Evolutionary conservation across 192 early-diverging fungal species (phyloP), one percentile per base, ranked within the genome.

Genomic region (Coemansia sp.): DNA sequence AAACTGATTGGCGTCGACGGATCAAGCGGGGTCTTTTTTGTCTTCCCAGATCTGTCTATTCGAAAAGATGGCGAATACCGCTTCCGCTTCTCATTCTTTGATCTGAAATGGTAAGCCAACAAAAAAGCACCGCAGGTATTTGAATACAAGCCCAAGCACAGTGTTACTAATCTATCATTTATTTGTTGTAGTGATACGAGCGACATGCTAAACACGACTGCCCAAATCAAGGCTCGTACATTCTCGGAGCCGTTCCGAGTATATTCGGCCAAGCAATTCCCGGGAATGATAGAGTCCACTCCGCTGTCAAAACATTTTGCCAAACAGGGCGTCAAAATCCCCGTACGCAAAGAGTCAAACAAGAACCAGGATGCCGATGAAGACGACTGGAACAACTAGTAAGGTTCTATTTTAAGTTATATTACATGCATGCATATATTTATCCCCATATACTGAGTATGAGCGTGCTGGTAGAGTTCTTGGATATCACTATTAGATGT

Each of bases 261-360:
- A 42, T 91, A 87, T 60, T 90, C 89, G 34, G 91, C 90, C 36
- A 92, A 92, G 59, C 85, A 87, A 73, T 92, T 92, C 66, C 91
- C 91, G 0, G 91, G 91, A 0, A 91, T 92, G 89, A 91, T 88
- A 12, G 91, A 90, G 68, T 92, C 90, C 0, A 92, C 90, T 0
- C 68, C 76, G 32, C 75, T 92, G 0, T 92, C 91, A 7, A 92
- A 88, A 68, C 86, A 86, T 55, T 90, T 92, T 76, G 87, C 89
- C 19, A 86, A 84, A 46, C 91, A 92, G 62, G 90, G 90, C 1
- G 89, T 91, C 68, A 92, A 92, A 63, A 91, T 92, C 29, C 86
- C 90, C 0, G 90, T 91, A 36, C 87, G 91, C 42, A 91, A 90
- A 63, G 96, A 98, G 14, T 39, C 64, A 11, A 68, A 42, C 45